Conservation (phyloP, 768 basidiomycete species). For the Termitomyces sp. region DNA sequence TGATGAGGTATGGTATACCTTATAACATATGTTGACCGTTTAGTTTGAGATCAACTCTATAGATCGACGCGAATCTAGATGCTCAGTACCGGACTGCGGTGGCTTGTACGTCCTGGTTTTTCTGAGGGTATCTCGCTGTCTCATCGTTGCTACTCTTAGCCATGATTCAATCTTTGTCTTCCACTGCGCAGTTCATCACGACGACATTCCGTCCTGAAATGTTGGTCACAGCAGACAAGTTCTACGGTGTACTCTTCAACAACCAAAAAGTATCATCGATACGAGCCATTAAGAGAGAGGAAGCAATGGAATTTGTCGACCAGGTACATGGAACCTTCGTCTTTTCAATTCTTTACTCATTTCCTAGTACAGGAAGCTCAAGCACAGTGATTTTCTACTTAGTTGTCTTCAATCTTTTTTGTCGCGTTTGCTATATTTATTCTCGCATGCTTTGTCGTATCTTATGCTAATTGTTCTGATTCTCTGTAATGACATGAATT, state of each 20-base stretch:
- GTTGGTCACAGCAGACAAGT: conserved; percentile 92
- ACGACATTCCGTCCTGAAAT: conserved; percentile 99
- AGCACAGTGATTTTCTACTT: neutral
- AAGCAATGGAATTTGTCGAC: conserved; percentile 94
- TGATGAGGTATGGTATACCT: conserved; percentile 60
- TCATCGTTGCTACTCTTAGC: conserved; percentile 31
- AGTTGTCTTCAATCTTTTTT: neutral
- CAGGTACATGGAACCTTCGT: conserved; percentile 33
- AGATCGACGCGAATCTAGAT: conserved; percentile 97
- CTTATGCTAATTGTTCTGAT: neutral
- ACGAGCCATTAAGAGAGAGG: conserved; percentile 78
- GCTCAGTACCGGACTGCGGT: conserved; percentile 98
- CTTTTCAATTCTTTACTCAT: neutral
- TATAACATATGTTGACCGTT: neutral
- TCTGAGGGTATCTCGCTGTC: neutral
- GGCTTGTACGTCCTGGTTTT: conserved; percentile 54
- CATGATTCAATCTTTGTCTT: conserved; percentile 91
- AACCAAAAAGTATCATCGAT: conserved; percentile 94
- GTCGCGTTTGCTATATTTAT: neutral
- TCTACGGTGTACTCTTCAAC: conserved; percentile 95
- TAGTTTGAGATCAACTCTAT: neutral
- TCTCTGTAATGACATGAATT: neutral
- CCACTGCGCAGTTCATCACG: conserved; percentile 92
- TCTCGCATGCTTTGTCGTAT: neutral
- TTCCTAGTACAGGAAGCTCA: neutral